Percentiles rank a stretch among this genome's conserved stretches.
phyloP scores from a whole-genome alignment of 257 asterid species.

The Mitragyna speciosa region DNA sequence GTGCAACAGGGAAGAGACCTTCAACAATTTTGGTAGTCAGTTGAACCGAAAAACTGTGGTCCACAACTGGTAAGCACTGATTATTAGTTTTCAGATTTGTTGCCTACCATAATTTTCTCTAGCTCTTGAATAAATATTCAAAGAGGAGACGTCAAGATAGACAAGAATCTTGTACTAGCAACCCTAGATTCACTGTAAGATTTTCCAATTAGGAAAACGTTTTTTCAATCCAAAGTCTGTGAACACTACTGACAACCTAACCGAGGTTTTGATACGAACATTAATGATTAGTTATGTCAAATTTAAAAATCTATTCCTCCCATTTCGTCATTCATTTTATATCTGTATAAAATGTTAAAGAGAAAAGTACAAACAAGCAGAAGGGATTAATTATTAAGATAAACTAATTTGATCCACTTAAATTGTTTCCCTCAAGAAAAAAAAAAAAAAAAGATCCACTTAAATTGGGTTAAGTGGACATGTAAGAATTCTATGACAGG shows the following conservation, averaged over 20 bases:
- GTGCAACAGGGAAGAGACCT: conserved; percentile 85
- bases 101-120: neutral
- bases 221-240: neutral
- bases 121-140: neutral
- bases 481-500: conserved; percentile 37
- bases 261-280: neutral
- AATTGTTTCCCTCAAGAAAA: too few relatives aligned
- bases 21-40: conserved; percentile 82
- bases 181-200: neutral
- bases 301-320: neutral
- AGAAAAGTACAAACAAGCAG: neutral
- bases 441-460: neutral
- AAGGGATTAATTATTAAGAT: neutral
- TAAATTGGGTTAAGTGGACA: neutral
- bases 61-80: conserved; percentile 71
- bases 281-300: neutral
- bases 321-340: neutral
- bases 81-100: neutral
- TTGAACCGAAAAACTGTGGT: conserved; percentile 77
- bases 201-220: neutral
- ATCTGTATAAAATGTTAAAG: neutral
- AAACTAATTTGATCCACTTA: neutral
- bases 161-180: neutral
- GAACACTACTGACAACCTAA: neutral
- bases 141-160: neutral